A percentile compares a stretch with the other conserved stretches of the same genome.
Evolutionary conservation across 2,329 filamentous ascomycete species (phyloP).

Genomic region (Claviceps purpurea): DNA sequence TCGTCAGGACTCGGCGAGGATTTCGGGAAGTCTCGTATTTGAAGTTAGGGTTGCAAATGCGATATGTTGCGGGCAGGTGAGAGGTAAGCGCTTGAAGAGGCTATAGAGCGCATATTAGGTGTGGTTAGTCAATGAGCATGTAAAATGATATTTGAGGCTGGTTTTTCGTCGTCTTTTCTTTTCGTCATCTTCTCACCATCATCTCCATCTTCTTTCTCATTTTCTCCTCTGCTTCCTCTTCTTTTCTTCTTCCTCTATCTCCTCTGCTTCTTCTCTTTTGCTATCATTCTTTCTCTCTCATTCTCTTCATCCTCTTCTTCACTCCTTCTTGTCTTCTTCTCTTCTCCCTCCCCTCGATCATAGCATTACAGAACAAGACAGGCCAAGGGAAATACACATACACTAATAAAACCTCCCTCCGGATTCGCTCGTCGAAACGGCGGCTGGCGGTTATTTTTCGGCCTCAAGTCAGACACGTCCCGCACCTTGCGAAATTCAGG

Average conservation of each 20-base stretch:
- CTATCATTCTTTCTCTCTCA: not conserved
- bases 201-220: not conserved
- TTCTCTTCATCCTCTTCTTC: no score
- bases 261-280: not conserved
- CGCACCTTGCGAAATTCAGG: slow-evolving; percentile 78
- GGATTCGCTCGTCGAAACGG: slow-evolving; percentile 87
- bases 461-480: slow-evolving; percentile 59
- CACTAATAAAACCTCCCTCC: slow-evolving; percentile 95
- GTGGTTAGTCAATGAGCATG: not conserved
- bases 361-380: not conserved
- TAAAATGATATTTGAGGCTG: not conserved
- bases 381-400: slow-evolving; percentile 31
- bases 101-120: slow-evolving; percentile 27
- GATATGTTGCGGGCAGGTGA: slow-evolving; percentile 87
- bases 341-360: no score
- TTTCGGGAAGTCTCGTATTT: slow-evolving; percentile 98
- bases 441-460: slow-evolving; percentile 76
- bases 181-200: no score
- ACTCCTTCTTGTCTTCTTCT: not conserved
- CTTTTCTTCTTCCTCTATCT: not conserved
- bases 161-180: not conserved
- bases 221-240: not conserved
- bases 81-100: slow-evolving; percentile 90
- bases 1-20: slow-evolving; percentile 86
- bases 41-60: slow-evolving; percentile 95